These are phyloP conservation scores for Ophiocordyceps camponoti-saundersi DNA, from an alignment of 2,329 filamentous ascomycete species.

Conservation along the genomic window DNA sequence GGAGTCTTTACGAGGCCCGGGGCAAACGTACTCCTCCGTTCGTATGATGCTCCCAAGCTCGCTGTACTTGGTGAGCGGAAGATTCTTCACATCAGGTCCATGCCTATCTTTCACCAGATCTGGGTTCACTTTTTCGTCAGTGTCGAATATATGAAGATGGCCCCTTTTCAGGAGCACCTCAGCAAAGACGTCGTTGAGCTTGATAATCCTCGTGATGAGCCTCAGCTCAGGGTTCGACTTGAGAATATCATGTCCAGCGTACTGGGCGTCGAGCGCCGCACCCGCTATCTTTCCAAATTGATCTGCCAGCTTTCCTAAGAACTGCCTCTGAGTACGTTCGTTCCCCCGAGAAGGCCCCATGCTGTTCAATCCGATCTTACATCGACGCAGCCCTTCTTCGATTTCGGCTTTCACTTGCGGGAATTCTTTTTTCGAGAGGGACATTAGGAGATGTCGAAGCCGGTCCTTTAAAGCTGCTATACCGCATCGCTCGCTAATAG, in stretches of 20 bases:
- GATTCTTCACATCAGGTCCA: neutral
- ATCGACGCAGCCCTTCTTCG: conserved; percentile 1
- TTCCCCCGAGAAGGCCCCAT: conserved; percentile 15
- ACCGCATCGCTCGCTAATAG: conserved; percentile 13
- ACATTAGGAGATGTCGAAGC: conserved; percentile 19
- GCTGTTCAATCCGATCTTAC: conserved; percentile 5
- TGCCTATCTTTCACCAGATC: neutral
- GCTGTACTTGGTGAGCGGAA: neutral
- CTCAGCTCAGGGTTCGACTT: conserved; percentile 8
- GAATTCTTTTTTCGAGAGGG: conserved; percentile 21
- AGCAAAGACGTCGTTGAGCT: conserved; percentile 20
- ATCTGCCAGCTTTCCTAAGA: conserved; percentile 15
- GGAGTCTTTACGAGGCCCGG: neutral
- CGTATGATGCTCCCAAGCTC: conserved; percentile 2
- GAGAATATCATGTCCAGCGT: conserved; percentile 15
- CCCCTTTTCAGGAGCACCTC: conserved; percentile 9
- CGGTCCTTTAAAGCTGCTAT: conserved; percentile 16
- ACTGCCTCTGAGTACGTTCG: conserved; percentile 15
- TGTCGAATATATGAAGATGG: conserved; percentile 5
- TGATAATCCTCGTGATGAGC: conserved; percentile 20
- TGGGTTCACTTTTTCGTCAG: neutral
- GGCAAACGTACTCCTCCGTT: neutral
- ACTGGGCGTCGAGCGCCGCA: conserved; percentile 17
- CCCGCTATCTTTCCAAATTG: conserved; percentile 11
- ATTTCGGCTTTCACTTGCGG: conserved; percentile 18